Evolutionary conservation across 257 asterid genomes (phyloP), one percentile per base, ranked within the genome.

Genomic region (Lycium ferocissimum): DNA sequence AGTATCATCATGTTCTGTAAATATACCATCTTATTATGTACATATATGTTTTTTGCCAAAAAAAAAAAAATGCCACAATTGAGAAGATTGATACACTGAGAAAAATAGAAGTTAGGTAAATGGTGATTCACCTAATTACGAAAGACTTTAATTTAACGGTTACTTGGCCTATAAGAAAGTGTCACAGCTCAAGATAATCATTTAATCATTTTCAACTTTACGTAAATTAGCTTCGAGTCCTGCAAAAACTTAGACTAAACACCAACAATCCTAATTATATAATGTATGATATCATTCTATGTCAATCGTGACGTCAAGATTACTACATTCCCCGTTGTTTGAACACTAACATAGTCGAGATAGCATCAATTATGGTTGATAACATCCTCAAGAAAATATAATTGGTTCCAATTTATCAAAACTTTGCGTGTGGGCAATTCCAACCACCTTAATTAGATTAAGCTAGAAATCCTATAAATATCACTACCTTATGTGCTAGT

Each of bases 351-450:
- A 49, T 10, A 72, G 80, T n/a, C 61, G 4, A 26, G 18, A 40
- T 75, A 75, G 1, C 49, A 76, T 26, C 63, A 76, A 26, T 51
- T 49, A 4, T 22, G 43, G 13, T 76, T 76, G 56, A 76, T 51
- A 70, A 38, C 33, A 70, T 15, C 26, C 14, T 70, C 53, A 70
- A 70, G 33, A 69, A 78, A 47, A 38, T 45, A 85, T 35, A 40
- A 75, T 83, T 26, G 33, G 33, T 26, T 26, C 6, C 72, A 47
- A 20, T 56, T 54, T 10, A 84, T 66, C 43, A 17, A 71, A 78
- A 82, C 86, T 86, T 88, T 83, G 84, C 89, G 91, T 87, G 86
- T 47, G 58, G 81, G 85, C 35, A 72, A 83, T 53, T 22, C 87
- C 65, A 85, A 80, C 83, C 67, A 53, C 56, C 76, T 14, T 18